A percentile compares a stretch with the other conserved stretches of the same genome.
Conservation (phyloP, 139 green algal species). For the Chlamydomonas sp. region DNA sequence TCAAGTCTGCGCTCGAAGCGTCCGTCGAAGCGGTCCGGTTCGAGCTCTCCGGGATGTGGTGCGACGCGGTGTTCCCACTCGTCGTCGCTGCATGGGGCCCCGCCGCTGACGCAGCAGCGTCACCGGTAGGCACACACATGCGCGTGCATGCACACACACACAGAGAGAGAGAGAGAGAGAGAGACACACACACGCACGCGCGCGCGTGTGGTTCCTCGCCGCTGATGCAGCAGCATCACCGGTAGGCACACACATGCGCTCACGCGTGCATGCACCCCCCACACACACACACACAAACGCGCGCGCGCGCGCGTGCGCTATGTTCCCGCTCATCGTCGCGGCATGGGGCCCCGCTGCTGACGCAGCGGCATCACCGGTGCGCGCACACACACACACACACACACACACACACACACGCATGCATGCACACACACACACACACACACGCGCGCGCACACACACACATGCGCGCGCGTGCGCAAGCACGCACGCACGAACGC, state of each 20-base stretch:
- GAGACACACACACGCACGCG: no score
- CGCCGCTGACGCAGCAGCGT: background rate
- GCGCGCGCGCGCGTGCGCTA: no score
- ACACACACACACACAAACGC: background rate
- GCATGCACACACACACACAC: conserved; percentile 5
- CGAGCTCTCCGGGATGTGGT: conserved; percentile 59
- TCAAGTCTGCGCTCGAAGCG: no score
- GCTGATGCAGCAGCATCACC: no score
- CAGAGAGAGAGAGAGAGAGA: background rate
- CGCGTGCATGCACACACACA: no score
- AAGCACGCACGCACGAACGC: background rate
- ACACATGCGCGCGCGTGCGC: background rate
- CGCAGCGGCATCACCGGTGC: background rate
- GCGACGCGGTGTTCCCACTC: conserved; percentile 62
- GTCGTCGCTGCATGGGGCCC: conserved; percentile 51
- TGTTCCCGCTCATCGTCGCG: conserved; percentile 43
- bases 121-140: no score
- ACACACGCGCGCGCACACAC: background rate
- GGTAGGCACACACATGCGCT: background rate
- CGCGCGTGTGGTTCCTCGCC: no score
- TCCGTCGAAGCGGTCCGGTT: no score
- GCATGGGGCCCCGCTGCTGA: conserved; percentile 46
- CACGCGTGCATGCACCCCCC: no score
- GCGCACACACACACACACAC: background rate
- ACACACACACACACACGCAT: conserved; percentile 1